These are phyloP conservation scores for Tolypocladium amazonense DNA, from an alignment of 2,329 filamentous ascomycete genomes.

Conservation along the genomic window DNA sequence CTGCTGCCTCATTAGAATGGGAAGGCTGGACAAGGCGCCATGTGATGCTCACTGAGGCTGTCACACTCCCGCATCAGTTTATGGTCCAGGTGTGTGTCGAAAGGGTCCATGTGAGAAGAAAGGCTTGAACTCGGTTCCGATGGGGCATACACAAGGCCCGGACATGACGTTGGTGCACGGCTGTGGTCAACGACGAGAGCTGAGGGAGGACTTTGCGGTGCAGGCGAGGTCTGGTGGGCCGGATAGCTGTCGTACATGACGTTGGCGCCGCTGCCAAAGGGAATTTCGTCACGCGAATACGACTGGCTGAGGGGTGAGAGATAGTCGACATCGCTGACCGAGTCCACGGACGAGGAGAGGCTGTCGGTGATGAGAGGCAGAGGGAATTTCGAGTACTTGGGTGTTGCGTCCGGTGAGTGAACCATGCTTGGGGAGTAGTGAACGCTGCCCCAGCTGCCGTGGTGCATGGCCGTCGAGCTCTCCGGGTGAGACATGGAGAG, in stretches of 20 bases:
- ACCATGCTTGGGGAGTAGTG: constrained; percentile 31
- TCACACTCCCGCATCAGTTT: constrained; percentile 46
- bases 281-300: constrained; percentile 46
- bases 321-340: constrained; percentile 53
- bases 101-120: constrained; percentile 46
- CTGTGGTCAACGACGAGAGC: constrained; percentile 45
- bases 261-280: constrained; percentile 44
- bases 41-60: constrained; percentile 38
- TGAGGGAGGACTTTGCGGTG: constrained; percentile 44
- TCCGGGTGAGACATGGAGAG: constrained; percentile 39
- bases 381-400: constrained; percentile 34
- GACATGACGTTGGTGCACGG: constrained; percentile 47
- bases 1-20: constrained; percentile 28
- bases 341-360: constrained; percentile 45
- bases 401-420: constrained; percentile 19
- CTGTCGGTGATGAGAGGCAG: constrained; percentile 37
- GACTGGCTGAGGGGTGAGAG: constrained; percentile 48
- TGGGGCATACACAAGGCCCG: constrained; percentile 49
- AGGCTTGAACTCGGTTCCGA: constrained; percentile 52
- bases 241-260: constrained; percentile 48
- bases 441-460: constrained; percentile 35
- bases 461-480: constrained; percentile 25
- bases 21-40: constrained; percentile 22
- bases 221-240: constrained; percentile 36
- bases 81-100: constrained; percentile 43